Percentiles rank a stretch among this genome's conserved stretches.
Conservation (phyloP, 306 rosid species). For the Prunus davidiana region DNA sequence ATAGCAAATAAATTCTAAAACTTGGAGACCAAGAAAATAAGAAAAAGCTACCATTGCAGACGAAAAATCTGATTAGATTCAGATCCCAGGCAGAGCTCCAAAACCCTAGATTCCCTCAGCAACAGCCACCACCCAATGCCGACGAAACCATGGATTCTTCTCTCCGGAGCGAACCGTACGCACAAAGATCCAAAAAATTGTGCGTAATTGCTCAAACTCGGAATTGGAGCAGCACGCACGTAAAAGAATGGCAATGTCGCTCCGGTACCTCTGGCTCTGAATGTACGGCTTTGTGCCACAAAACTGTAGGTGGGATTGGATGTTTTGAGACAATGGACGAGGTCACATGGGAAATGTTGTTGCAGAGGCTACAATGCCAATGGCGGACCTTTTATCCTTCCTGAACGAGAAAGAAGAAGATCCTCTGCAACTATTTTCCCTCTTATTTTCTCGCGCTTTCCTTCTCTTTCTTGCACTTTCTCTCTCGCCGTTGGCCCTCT, state of each 20-base stretch:
- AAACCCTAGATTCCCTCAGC: constrained; percentile 43
- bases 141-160: constrained; percentile 21
- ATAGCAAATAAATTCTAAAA: neutral
- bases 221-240: neutral
- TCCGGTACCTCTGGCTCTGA: constrained; percentile 9
- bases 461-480: constrained; percentile 15
- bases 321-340: neutral
- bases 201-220: neutral
- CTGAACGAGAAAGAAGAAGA: constrained; percentile 28
- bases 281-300: constrained; percentile 9
- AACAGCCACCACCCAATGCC: constrained; percentile 30
- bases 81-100: constrained; percentile 40
- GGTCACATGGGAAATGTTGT: constrained; percentile 37
- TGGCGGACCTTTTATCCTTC: constrained; percentile 33
- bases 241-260: constrained; percentile 10
- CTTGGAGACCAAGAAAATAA: constrained; percentile 15
- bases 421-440: constrained; percentile 50
- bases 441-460: constrained; percentile 26
- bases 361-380: constrained; percentile 56
- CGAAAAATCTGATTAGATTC: constrained; percentile 22
- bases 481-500: neutral
- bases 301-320: neutral
- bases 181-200: constrained; percentile 31
- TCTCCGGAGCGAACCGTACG: neutral
- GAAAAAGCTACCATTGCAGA: constrained; percentile 48